phyloP scores from a whole-genome alignment of 129 eudicot genomes.

The Pulicaria dysenterica region DNA sequence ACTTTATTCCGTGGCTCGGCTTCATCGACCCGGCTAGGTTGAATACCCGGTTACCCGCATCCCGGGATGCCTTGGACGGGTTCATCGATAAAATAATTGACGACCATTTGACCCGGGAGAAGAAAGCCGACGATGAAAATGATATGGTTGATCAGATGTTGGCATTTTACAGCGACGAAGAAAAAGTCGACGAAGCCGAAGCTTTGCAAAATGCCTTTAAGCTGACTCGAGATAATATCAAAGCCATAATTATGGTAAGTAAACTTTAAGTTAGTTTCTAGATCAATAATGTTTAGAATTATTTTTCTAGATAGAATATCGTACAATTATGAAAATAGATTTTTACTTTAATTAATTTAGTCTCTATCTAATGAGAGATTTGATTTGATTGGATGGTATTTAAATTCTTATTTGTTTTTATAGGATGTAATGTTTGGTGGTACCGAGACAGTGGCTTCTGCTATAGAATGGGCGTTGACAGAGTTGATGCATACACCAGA shows the following conservation, averaged over 20 bases:
- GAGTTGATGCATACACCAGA: constrained; percentile 41
- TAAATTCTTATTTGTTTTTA: background rate
- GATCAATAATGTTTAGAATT: too few species aligned
- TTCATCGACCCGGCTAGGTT: constrained; percentile 81
- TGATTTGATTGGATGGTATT: background rate
- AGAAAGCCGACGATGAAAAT: constrained; percentile 21
- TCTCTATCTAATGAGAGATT: too few species aligned
- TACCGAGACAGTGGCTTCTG: constrained; percentile 40
- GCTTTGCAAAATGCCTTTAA: constrained; percentile 61
- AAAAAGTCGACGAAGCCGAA: constrained; percentile 50
- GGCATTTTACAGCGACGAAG: constrained; percentile 64
- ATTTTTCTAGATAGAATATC: too few species aligned
- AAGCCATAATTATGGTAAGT: too few species aligned
- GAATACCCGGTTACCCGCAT: constrained; percentile 51
- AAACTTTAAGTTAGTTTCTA: too few species aligned
- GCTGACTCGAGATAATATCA: constrained; percentile 67
- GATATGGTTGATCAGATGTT: constrained; percentile 92
- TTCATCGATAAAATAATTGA: constrained; percentile 80
- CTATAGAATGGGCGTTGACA: constrained; percentile 44
- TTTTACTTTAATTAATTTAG: too few species aligned
- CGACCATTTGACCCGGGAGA: constrained; percentile 59
- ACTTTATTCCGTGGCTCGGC: constrained; percentile 69
- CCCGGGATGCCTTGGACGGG: constrained; percentile 70
- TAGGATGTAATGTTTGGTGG: constrained; percentile 48
- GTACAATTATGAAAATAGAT: too few species aligned